phyloP scores from a whole-genome alignment of 1,284 basidiomycete species.

The Boletus mariae region DNA sequence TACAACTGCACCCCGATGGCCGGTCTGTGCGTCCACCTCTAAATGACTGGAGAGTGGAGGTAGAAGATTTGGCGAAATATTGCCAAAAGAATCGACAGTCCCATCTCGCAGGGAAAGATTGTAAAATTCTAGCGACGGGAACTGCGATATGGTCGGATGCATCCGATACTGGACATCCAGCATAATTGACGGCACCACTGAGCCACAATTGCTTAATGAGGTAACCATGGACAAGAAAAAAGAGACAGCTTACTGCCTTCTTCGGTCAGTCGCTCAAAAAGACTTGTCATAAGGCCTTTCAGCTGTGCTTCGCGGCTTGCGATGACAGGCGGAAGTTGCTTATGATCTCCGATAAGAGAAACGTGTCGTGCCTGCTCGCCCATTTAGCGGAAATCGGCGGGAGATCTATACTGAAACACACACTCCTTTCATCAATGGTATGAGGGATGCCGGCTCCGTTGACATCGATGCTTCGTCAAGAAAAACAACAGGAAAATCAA shows the following conservation, averaged over 20 bases:
- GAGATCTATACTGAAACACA: slow-evolving; percentile 32
- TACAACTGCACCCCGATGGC: slow-evolving; percentile 53
- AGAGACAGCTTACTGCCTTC: slow-evolving; percentile 58
- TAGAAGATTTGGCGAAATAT: slow-evolving; percentile 47
- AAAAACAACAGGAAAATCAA: slow-evolving; percentile 92
- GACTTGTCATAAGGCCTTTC: slow-evolving; percentile 72
- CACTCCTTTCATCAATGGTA: slow-evolving; percentile 88
- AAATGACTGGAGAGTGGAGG: slow-evolving; percentile 62
- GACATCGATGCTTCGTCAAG: slow-evolving; percentile 96
- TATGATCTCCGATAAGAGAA: slow-evolving; percentile 92
- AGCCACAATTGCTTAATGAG: slow-evolving; percentile 19
- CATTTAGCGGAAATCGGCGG: slow-evolving; percentile 15
- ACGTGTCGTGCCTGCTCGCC: slow-evolving; percentile 67
- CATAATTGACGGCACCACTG: slow-evolving; percentile 81
- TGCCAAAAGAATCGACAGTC: slow-evolving; percentile 57
- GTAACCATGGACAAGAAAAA: slow-evolving; percentile 7
- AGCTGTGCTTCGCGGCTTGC: slow-evolving; percentile 65
- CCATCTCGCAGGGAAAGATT: slow-evolving; percentile 67
- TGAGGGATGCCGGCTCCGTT: slow-evolving; percentile 84
- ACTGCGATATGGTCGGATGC: slow-evolving; percentile 86
- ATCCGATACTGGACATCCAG: slow-evolving; percentile 92
- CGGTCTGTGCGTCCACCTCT: slow-evolving; percentile 29
- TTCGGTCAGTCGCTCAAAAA: slow-evolving; percentile 86
- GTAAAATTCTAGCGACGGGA: slow-evolving; percentile 86
- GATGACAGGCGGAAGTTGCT: slow-evolving; percentile 92